Evolutionary conservation across 2,329 filamentous ascomycete species (phyloP).

Genomic region (Lachnellula willkommii): DNA sequence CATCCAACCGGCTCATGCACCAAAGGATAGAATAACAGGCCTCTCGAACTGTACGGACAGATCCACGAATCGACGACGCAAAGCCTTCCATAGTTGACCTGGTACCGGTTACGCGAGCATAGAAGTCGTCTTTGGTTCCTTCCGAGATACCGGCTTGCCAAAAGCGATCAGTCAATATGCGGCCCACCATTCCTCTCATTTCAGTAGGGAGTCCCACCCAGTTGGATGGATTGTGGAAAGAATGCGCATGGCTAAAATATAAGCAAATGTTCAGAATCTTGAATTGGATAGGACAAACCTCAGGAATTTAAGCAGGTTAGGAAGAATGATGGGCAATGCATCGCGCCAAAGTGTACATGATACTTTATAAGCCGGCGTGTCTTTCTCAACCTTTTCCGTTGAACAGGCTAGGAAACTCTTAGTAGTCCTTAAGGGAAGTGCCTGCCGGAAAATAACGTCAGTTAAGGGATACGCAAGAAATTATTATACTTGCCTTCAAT

Average conservation of each 20-base stretch:
- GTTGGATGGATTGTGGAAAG: slow-evolving; percentile 79
- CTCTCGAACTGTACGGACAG: slow-evolving; percentile 84
- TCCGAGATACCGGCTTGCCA: slow-evolving; percentile 98
- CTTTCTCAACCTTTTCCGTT: slow-evolving; percentile 78
- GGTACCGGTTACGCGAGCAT: slow-evolving; percentile 82
- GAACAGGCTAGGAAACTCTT: slow-evolving; percentile 91
- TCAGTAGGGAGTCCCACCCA: slow-evolving; percentile 74
- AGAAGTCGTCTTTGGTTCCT: slow-evolving; percentile 95
- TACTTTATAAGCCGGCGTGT: slow-evolving; percentile 65
- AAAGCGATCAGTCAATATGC: slow-evolving; percentile 88
- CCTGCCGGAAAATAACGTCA: slow-evolving; percentile 24
- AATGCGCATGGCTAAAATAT: slow-evolving; percentile 68
- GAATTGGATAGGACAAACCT: slow-evolving; percentile 40
- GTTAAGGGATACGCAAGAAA: slow-evolving; percentile 28
- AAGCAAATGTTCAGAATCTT: slow-evolving; percentile 9
- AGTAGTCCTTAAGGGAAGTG: slow-evolving; percentile 76
- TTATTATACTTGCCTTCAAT: slow-evolving; percentile 50
- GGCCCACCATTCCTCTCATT: slow-evolving; percentile 69
- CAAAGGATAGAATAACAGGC: slow-evolving; percentile 92
- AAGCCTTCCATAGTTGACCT: slow-evolving; percentile 88
- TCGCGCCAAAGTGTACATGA: slow-evolving; percentile 82
- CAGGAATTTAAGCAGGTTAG: slow-evolving; percentile 77
- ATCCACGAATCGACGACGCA: slow-evolving; percentile 84
- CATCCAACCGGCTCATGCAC: slow-evolving; percentile 81
- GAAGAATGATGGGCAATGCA: slow-evolving; percentile 75